Percentiles rank a stretch among this genome's conserved stretches.
Conservation (phyloP, 2,329 filamentous ascomycete genomes). For the Lachnum nothofagi region DNA sequence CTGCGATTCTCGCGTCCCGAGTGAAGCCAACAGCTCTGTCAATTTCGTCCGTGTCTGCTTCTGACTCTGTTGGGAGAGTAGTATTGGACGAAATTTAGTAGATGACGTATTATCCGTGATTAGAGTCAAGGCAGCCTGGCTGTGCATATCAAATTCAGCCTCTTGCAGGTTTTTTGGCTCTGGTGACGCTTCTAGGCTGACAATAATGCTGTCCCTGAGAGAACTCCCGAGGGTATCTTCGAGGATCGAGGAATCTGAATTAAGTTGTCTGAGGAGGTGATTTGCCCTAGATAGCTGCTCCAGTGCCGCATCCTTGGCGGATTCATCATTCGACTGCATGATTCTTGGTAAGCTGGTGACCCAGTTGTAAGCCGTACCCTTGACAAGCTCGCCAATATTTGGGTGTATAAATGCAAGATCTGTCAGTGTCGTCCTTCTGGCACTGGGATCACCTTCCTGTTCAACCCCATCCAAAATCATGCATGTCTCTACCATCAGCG, state of each 20-base stretch:
- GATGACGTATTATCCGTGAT: slow-evolving; percentile 16
- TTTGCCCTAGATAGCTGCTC: slow-evolving; percentile 72
- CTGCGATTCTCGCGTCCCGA: slow-evolving; percentile 55
- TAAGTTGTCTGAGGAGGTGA: slow-evolving; percentile 57
- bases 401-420: slow-evolving; percentile 60
- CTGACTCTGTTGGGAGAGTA: slow-evolving; percentile 63
- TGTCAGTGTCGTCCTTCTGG: slow-evolving; percentile 46
- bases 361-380: slow-evolving; percentile 73
- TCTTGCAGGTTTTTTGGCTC: slow-evolving; percentile 24
- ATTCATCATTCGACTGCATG: slow-evolving; percentile 80
- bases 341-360: slow-evolving; percentile 71
- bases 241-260: slow-evolving; percentile 60
- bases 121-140: slow-evolving; percentile 29
- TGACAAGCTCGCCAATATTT: slow-evolving; percentile 58
- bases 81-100: slow-evolving; percentile 52
- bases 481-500: slow-evolving; percentile 75
- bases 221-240: slow-evolving; percentile 62
- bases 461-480: slow-evolving; percentile 60
- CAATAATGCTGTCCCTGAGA: slow-evolving; percentile 67
- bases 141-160: slow-evolving; percentile 26
- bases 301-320: slow-evolving; percentile 66
- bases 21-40: slow-evolving; percentile 49
- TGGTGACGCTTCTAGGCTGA: slow-evolving; percentile 22
- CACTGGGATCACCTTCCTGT: slow-evolving; percentile 36
- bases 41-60: slow-evolving; percentile 55